A percentile compares a stretch with the other conserved stretches of the same genome.
Evolutionary conservation across 2,329 filamentous ascomycete species (phyloP).

Genomic region (Penicillium palitans): DNA sequence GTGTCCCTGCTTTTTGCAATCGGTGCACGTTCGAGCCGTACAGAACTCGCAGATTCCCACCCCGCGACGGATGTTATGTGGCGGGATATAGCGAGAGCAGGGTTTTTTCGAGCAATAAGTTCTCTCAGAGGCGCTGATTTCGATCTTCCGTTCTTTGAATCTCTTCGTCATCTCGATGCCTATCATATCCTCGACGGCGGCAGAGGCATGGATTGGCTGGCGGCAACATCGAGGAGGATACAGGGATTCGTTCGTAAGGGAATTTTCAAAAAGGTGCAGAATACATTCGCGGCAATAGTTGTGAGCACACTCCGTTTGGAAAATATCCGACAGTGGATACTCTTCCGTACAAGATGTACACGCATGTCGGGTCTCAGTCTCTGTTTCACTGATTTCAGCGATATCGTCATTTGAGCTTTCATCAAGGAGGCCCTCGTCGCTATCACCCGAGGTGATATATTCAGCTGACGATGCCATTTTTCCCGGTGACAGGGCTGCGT

Average conservation of each 20-base stretch:
- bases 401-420: not conserved
- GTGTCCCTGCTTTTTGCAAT: not conserved
- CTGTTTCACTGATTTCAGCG: not conserved
- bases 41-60: not conserved
- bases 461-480: not conserved
- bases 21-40: not conserved
- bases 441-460: not conserved
- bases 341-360: not conserved
- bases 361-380: not conserved
- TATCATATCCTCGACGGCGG: not conserved
- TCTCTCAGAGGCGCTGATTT: not conserved
- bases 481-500: no score
- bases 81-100: conserved; percentile 2
- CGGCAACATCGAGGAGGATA: conserved; percentile 4
- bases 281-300: not conserved
- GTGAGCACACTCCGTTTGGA: not conserved
- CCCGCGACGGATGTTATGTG: not conserved
- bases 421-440: not conserved
- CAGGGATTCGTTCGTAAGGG: not conserved
- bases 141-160: not conserved
- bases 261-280: not conserved
- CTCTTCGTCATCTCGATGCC: not conserved
- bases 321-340: not conserved
- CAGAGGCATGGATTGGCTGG: not conserved
- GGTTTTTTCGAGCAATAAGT: not conserved